A percentile compares a stretch with the other conserved stretches of the same genome.
phyloP scores from a whole-genome alignment of 352 stramenopile genomes.

The Globisporangium irregulare region DNA sequence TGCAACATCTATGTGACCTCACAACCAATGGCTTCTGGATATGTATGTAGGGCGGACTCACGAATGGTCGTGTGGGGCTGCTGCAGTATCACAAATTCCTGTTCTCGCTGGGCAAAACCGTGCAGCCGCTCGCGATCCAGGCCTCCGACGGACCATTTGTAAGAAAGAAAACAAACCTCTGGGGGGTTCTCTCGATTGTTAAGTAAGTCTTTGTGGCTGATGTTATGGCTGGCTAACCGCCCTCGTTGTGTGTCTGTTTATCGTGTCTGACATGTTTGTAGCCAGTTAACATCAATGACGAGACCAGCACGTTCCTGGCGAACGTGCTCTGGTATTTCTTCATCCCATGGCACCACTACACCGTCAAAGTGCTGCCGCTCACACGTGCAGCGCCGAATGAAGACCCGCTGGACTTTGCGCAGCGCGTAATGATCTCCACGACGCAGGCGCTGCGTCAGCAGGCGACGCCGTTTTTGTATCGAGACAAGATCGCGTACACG shows the following conservation, averaged over 20 bases:
- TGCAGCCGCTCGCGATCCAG: conserved; percentile 64
- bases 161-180: conserved; percentile 13
- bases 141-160: conserved; percentile 67
- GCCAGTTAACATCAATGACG: conserved; percentile 77
- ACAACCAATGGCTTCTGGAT: neutral
- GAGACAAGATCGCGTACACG: conserved; percentile 67
- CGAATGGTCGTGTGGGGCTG: conserved; percentile 58
- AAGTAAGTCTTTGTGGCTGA: neutral
- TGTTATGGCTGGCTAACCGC: neutral
- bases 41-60: conserved; percentile 40
- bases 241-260: neutral
- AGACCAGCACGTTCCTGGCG: conserved; percentile 68
- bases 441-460: conserved; percentile 47
- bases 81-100: conserved; percentile 82
- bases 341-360: conserved; percentile 66
- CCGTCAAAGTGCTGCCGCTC: conserved; percentile 46
- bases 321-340: conserved; percentile 81
- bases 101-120: conserved; percentile 57
- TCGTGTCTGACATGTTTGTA: conserved; percentile 15
- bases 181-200: neutral
- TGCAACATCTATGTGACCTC: neutral
- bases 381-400: conserved; percentile 34
- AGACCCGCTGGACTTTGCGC: conserved; percentile 47
- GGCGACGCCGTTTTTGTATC: conserved; percentile 65
- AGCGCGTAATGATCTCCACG: conserved; percentile 63